Evolutionary conservation across 2,329 filamentous ascomycete species (phyloP).

Genomic region (Cytospora chrysosperma): DNA sequence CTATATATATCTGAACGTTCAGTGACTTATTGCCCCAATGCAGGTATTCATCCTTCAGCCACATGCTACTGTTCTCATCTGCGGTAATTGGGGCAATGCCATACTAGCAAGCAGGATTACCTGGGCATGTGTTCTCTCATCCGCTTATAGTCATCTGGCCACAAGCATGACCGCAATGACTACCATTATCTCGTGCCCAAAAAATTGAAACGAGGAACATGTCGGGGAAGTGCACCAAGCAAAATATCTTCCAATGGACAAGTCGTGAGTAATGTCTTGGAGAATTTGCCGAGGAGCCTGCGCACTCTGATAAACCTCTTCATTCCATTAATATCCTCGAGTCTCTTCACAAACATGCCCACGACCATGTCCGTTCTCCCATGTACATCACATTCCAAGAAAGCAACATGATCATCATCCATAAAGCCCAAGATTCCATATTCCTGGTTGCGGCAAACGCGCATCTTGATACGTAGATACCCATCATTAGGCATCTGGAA

Average conservation of each 20-base stretch:
- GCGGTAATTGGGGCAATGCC: too few species aligned
- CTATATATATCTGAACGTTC: too few species aligned
- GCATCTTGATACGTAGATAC: slow-evolving; percentile 18
- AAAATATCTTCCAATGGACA: slow-evolving; percentile 10
- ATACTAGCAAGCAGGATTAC: too few species aligned
- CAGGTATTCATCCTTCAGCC: too few species aligned
- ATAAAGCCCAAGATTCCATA: slow-evolving; percentile 7
- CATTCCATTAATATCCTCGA: slow-evolving; percentile 12
- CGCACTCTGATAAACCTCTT: slow-evolving; percentile 12
- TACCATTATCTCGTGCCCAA: neutral
- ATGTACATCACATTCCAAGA: slow-evolving; percentile 19
- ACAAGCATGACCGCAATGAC: neutral
- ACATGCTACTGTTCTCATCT: too few species aligned
- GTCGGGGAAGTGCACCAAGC: slow-evolving; percentile 9
- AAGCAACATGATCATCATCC: slow-evolving; percentile 20
- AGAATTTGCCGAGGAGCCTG: slow-evolving; percentile 6
- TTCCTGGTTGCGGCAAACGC: slow-evolving; percentile 13
- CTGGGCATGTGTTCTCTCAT: too few species aligned
- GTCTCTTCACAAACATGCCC: slow-evolving; percentile 12
- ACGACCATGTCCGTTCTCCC: slow-evolving; percentile 8
- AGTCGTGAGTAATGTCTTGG: neutral
- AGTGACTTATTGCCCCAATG: too few species aligned
- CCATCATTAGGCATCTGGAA: slow-evolving; percentile 20
- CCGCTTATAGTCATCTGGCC: too few species aligned
- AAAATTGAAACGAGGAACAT: slow-evolving; percentile 10